These are phyloP conservation scores for Basipetospora chlamydospora DNA, from an alignment of 2,329 filamentous ascomycete species.

Conservation along the genomic window DNA sequence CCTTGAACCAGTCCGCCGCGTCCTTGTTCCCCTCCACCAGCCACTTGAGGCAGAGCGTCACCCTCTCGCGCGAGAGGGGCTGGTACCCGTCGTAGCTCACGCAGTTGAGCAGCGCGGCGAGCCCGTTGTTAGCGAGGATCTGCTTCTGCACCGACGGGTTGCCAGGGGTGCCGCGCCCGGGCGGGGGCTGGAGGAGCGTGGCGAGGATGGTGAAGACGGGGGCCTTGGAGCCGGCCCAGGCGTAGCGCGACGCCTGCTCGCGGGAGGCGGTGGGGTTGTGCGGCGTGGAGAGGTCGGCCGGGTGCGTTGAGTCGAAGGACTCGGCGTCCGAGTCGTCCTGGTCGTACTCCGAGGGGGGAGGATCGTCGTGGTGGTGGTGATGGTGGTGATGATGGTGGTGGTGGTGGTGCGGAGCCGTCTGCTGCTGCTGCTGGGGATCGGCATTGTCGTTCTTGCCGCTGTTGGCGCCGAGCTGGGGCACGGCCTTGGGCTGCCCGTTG, in stretches of 20 bases:
- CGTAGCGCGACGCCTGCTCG: constrained; percentile 47
- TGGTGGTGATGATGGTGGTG: constrained; percentile 13
- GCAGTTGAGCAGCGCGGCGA: constrained; percentile 77
- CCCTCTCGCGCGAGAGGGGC: constrained; percentile 83
- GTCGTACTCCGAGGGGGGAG: constrained; percentile 2
- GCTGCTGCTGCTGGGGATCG: too few relatives aligned
- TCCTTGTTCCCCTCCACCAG: constrained; percentile 60
- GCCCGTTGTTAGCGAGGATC: constrained; percentile 70
- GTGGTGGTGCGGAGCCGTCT: too few relatives aligned
- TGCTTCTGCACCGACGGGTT: constrained; percentile 73
- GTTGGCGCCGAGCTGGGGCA: constrained; percentile 11
- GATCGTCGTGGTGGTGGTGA: not conserved
- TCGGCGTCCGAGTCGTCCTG: constrained; percentile 2
- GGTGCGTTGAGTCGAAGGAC: constrained; percentile 20
- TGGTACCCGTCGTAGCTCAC: constrained; percentile 88
- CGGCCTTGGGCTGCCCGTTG: constrained; percentile 19
- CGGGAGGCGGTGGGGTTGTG: constrained; percentile 13
- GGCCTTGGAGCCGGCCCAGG: constrained; percentile 70
- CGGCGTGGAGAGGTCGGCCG: constrained; percentile 23
- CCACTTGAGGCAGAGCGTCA: constrained; percentile 79
- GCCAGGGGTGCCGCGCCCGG: constrained; percentile 42
- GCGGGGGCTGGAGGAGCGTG: constrained; percentile 73
- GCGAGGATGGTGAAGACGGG: constrained; percentile 84
- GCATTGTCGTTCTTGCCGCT: constrained; percentile 21
- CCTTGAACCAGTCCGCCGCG: constrained; percentile 56